Evolutionary conservation across 768 basidiomycete species (phyloP).

Genomic region (Lentinula guzmanii): DNA sequence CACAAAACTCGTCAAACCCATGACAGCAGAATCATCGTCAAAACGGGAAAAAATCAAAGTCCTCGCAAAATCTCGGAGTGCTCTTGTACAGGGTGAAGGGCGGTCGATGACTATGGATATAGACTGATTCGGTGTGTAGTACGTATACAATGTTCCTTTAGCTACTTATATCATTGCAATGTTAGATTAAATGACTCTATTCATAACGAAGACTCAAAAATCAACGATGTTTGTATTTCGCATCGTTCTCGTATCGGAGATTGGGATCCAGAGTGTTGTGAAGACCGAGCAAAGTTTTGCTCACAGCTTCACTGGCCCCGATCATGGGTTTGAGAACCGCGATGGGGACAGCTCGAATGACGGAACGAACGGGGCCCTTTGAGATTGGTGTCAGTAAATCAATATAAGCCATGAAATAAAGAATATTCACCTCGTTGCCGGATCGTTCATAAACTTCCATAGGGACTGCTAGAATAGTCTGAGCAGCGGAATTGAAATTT

Average conservation of each 20-base stretch:
- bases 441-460: constrained; percentile 99
- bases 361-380: constrained; percentile 80
- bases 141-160: constrained; percentile 4
- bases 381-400: constrained; percentile 6
- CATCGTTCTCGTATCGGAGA: constrained; percentile 75
- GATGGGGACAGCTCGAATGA: constrained; percentile 95
- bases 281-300: constrained; percentile 90
- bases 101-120: constrained; percentile 90
- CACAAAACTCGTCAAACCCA: constrained; percentile 63
- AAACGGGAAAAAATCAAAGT: constrained; percentile 78
- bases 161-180: constrained; percentile 4
- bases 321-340: constrained; percentile 98
- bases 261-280: constrained; percentile 91
- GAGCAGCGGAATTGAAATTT: constrained; percentile 91
- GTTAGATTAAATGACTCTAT: background rate
- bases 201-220: background rate
- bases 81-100: constrained; percentile 77
- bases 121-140: constrained; percentile 36
- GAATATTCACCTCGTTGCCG: constrained; percentile 69
- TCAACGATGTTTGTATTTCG: constrained; percentile 85
- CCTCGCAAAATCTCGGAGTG: constrained; percentile 54
- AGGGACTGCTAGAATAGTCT: constrained; percentile 96
- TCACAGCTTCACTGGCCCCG: constrained; percentile 93
- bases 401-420: background rate
- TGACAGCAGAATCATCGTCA: constrained; percentile 39